These are phyloP conservation scores for Mycena vitilis DNA, from an alignment of 768 basidiomycete species.

Conservation along the genomic window DNA sequence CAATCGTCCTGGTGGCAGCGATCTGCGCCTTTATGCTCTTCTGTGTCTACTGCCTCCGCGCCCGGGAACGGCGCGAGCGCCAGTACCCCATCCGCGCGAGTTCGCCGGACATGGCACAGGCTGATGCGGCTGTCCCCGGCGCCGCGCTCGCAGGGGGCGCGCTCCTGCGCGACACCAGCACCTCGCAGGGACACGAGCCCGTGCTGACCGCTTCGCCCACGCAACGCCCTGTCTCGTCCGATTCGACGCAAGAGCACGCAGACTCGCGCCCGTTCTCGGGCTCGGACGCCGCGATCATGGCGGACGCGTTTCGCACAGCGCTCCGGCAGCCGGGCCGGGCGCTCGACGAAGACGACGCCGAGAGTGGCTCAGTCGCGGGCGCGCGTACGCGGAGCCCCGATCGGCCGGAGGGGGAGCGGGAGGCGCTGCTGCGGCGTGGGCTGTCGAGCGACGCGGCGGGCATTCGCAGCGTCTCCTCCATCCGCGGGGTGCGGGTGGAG, in stretches of 20 bases:
- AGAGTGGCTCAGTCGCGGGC: constrained; percentile 44
- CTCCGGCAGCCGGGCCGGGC: constrained; percentile 80
- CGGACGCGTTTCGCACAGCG: constrained; percentile 89
- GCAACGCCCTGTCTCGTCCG: constrained; percentile 60
- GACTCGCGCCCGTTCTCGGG: constrained; percentile 79
- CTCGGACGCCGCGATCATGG: constrained; percentile 94
- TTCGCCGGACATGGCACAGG: constrained; percentile 46
- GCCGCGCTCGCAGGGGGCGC: constrained; percentile 1
- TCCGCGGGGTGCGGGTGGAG: constrained; percentile 23
- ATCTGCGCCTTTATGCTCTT: constrained; percentile 75
- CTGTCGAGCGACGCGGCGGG: constrained; percentile 23
- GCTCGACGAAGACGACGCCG: constrained; percentile 68
- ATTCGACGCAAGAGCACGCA: constrained; percentile 74
- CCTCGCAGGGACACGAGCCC: constrained; percentile 5
- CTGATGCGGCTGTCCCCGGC: neutral
- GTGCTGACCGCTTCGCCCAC: constrained; percentile 27
- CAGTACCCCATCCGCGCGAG: constrained; percentile 78
- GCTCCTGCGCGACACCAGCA: constrained; percentile 18
- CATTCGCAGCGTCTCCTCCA: constrained; percentile 23
- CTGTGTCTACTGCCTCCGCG: constrained; percentile 73
- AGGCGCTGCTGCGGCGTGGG: constrained; percentile 21
- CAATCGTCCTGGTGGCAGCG: constrained; percentile 82
- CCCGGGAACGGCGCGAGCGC: constrained; percentile 51
- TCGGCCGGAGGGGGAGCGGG: constrained; percentile 11
- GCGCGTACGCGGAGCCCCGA: constrained; percentile 25